Base-by-base conservation (phyloP, 179 eudicot genomes). In the Drosera spatulata region DNA sequence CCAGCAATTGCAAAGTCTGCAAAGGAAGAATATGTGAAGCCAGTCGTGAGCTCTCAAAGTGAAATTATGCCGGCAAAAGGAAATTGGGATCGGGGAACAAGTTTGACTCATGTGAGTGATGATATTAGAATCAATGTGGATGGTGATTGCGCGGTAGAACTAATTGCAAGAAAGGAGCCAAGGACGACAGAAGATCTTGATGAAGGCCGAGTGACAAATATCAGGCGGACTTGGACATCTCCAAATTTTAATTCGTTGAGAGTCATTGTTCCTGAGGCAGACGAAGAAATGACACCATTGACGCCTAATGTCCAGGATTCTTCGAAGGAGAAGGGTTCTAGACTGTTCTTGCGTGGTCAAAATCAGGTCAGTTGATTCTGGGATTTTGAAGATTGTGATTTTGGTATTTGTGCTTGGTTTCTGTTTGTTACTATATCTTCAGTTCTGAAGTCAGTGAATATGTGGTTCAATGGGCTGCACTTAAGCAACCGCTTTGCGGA, bases 241-340 rank as follows among this genome's bases (percentile, higher is more conserved):
- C 76, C 95, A 50, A 91, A 86, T 58, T 76, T 79, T 61, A 69
- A 73, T 52, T 50, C 78, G n/a, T 63, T 75, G 61, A 76, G 69
- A 67, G 66, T 88, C 66, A 61, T 78, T 37, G 69, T 83, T 70
- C 77, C 82, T 44, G 55, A 69, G 60, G 78, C 74, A 48, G 65
- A 74, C 69, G 77, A 71, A 64, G 61, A 69, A 33, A 57, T 55
- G 46, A 59, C 50, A 11, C 54, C 69, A 43, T 61, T 63, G 3
- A 54, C 75, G 13, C 58, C 65, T 38, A 58, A 75, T 41, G 66
- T 51, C 55, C 85, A 85, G 66, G 82, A 63, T 52, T 81, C 88
- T 37, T 84, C 95, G 4, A 90, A 88, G 73, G 88, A 66, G n/a
- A 85, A 82, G 60, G 88, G 85, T 50, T 66, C 67, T 10, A 88